Conservation (phyloP, 2,329 filamentous ascomycete species). For the Neonectria ditissima region DNA sequence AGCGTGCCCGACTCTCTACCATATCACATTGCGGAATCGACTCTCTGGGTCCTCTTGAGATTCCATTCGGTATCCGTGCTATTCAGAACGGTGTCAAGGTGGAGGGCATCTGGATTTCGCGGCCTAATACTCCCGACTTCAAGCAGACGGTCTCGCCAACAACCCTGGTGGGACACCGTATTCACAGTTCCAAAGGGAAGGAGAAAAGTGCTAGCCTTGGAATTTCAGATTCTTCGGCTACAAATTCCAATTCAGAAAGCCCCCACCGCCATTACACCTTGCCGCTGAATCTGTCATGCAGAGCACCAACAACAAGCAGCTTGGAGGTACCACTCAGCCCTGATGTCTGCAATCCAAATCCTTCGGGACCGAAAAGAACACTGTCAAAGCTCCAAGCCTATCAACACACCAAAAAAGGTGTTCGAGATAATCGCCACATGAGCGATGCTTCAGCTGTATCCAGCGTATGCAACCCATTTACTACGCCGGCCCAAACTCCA, state of each 20-base stretch:
- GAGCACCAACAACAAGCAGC: constrained; percentile 17
- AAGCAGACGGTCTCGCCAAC: constrained; percentile 41
- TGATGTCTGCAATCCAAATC: not conserved
- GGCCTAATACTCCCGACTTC: constrained; percentile 56
- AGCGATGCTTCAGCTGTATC: constrained; percentile 19
- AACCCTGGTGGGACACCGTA: constrained; percentile 37
- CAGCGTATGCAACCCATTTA: constrained; percentile 27
- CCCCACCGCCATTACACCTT: not conserved
- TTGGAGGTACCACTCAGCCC: constrained; percentile 3
- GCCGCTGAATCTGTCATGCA: constrained; percentile 12
- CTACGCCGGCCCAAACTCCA: constrained; percentile 23
- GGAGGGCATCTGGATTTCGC: constrained; percentile 84
- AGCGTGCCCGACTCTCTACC: constrained; percentile 64
- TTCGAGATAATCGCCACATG: constrained; percentile 4
- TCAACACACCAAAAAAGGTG: not conserved
- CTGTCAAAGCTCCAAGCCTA: not conserved
- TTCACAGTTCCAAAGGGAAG: constrained; percentile 37
- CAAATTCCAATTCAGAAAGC: constrained; percentile 5
- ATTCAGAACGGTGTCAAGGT: constrained; percentile 86
- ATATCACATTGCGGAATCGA: constrained; percentile 67
- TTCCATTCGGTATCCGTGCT: constrained; percentile 88
- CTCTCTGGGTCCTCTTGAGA: constrained; percentile 60
- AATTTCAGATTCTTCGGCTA: constrained; percentile 11
- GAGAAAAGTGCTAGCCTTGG: constrained; percentile 29
- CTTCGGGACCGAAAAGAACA: not conserved